A percentile compares a stretch with the other conserved stretches of the same genome.
Conservation (phyloP, 805 yeast species). For the Hanseniaspora mollemarum region DNA sequence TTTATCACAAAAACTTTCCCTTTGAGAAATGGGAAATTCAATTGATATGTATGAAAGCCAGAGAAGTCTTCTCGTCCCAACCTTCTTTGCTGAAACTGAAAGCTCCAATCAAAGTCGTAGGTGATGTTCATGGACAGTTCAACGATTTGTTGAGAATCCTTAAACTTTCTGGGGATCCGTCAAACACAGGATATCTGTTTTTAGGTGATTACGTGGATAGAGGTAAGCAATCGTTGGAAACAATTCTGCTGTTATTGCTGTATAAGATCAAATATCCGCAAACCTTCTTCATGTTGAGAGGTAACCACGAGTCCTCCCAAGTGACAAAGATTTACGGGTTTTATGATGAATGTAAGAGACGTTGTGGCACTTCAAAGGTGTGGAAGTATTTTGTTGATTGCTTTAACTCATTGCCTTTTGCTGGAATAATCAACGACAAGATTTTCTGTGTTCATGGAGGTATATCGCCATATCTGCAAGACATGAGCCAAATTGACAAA, state of each 20-base stretch:
- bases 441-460: conserved; percentile 88
- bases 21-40: conserved; percentile 45
- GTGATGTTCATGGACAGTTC: conserved; percentile 95
- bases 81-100: conserved; percentile 80
- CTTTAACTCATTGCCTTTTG: conserved; percentile 87
- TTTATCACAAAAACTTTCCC: conserved; percentile 37
- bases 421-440: conserved; percentile 90
- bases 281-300: conserved; percentile 82
- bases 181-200: conserved; percentile 80
- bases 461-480: conserved; percentile 56
- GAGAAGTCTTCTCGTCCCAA: conserved; percentile 62
- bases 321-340: conserved; percentile 95
- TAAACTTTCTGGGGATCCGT: conserved; percentile 95
- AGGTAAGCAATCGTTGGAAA: conserved; percentile 91
- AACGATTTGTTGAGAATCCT: conserved; percentile 82
- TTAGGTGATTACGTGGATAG: conserved; percentile 96
- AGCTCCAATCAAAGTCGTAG: conserved; percentile 71
- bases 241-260: conserved; percentile 74
- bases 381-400: conserved; percentile 94
- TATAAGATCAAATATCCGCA: conserved; percentile 95
- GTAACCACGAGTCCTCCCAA: conserved; percentile 95
- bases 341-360: conserved; percentile 93
- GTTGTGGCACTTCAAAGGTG: conserved; percentile 70
- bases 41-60: conserved; percentile 44
- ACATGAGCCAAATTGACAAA: conserved; percentile 55